Conservation (phyloP, 352 stramenopile genomes). For the Globisporangium echinulatum region DNA sequence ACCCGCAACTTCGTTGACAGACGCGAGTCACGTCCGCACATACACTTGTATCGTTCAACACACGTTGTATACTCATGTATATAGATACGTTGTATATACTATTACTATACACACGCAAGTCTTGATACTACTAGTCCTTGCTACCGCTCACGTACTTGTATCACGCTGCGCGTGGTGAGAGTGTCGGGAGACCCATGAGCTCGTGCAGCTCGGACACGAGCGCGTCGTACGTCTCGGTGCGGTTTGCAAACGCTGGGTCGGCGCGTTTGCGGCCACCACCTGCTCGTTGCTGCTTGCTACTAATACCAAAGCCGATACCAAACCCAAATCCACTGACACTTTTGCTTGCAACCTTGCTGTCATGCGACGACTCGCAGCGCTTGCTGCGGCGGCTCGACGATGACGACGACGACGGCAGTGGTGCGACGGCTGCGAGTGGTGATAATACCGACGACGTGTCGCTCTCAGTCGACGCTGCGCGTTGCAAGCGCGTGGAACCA, state of each 20-base stretch:
- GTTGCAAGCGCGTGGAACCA: background rate
- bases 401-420: background rate
- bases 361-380: background rate
- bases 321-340: too few species aligned
- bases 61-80: too few species aligned
- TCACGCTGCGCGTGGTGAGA: slow-evolving; percentile 1
- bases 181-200: slow-evolving; percentile 55
- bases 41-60: too few species aligned
- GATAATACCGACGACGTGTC: background rate
- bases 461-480: slow-evolving; percentile 3
- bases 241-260: slow-evolving; percentile 28
- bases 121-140: too few species aligned
- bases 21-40: too few species aligned
- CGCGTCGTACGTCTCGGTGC: slow-evolving; percentile 33
- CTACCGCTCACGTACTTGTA: too few species aligned
- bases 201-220: slow-evolving; percentile 67
- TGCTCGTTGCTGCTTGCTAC: slow-evolving; percentile 7
- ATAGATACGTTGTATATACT: too few species aligned
- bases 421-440: background rate
- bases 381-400: background rate
- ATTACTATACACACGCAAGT: too few species aligned
- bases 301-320: background rate
- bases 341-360: background rate
- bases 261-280: background rate
- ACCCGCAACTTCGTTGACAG: too few species aligned